Evolutionary conservation across 2,329 filamentous ascomycete species (phyloP).

Genomic region (Talaromyces sp.): DNA sequence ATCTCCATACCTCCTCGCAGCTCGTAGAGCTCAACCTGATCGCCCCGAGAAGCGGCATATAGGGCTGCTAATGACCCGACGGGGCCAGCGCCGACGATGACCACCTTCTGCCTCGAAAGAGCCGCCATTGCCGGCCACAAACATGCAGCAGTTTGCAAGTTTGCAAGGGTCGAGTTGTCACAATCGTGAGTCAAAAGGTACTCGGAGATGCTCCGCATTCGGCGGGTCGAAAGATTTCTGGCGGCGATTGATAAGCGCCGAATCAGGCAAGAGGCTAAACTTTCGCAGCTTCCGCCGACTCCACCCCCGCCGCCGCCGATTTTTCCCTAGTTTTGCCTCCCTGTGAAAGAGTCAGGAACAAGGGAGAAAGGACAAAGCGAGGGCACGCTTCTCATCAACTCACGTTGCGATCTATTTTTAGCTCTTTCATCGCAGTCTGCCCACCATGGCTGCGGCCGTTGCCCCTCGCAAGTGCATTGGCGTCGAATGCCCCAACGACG

Average conservation of each 20-base stretch:
- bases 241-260: background rate
- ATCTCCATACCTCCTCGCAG: constrained; percentile 70
- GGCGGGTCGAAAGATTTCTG: background rate
- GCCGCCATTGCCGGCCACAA: constrained; percentile 1
- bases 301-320: background rate
- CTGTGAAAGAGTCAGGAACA: background rate
- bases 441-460: constrained; percentile 25
- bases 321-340: background rate
- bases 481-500: constrained; percentile 79
- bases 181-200: background rate
- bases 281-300: background rate
- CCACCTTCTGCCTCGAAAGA: constrained; percentile 56
- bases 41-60: constrained; percentile 82
- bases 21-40: constrained; percentile 92
- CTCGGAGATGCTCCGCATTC: background rate
- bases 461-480: constrained; percentile 60
- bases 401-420: background rate
- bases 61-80: constrained; percentile 88
- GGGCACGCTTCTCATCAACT: background rate
- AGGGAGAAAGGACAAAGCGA: background rate
- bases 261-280: background rate
- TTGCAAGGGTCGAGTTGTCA: background rate
- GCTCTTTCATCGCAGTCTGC: background rate
- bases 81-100: constrained; percentile 87
- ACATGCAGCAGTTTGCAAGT: background rate